A percentile compares a stretch with the other conserved stretches of the same genome.
Evolutionary conservation across 1,284 basidiomycete genomes (phyloP).

Genomic region (Leccinum pallidistipes): DNA sequence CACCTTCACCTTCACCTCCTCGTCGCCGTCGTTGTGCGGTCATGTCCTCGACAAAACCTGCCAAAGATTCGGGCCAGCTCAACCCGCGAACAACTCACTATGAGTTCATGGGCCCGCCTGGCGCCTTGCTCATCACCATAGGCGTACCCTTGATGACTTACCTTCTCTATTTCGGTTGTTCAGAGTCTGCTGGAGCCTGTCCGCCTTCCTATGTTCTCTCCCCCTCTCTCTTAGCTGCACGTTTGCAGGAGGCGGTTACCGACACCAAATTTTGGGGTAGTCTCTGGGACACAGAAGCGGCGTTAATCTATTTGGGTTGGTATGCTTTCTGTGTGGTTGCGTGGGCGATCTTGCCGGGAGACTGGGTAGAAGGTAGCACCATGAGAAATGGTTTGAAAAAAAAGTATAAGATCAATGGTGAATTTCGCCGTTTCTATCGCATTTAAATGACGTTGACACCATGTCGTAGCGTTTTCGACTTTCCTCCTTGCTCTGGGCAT

Average conservation of each 20-base stretch:
- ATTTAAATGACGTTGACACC: background rate
- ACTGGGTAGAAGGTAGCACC: slow-evolving; percentile 77
- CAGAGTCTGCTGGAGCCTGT: slow-evolving; percentile 76
- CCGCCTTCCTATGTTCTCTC: slow-evolving; percentile 54
- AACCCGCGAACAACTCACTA: slow-evolving; percentile 71
- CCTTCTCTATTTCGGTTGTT: slow-evolving; percentile 84
- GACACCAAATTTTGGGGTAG: slow-evolving; percentile 61
- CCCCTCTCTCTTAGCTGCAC: slow-evolving; percentile 35
- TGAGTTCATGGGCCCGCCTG: slow-evolving; percentile 87
- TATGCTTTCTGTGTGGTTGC: slow-evolving; percentile 84
- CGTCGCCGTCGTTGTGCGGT: background rate
- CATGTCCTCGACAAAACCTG: slow-evolving; percentile 24
- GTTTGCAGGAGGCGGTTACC: slow-evolving; percentile 48
- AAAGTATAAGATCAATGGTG: slow-evolving; percentile 96
- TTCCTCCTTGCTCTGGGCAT: slow-evolving; percentile 79
- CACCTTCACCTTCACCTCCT: background rate
- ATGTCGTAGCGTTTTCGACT: slow-evolving; percentile 76
- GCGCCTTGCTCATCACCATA: slow-evolving; percentile 73
- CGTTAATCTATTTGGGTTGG: slow-evolving; percentile 83
- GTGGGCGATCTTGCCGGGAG: slow-evolving; percentile 87
- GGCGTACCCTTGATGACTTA: slow-evolving; percentile 78
- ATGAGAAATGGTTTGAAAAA: slow-evolving; percentile 80
- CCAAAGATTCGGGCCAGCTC: slow-evolving; percentile 33
- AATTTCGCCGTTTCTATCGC: slow-evolving; percentile 10
- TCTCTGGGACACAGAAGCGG: slow-evolving; percentile 82